Base-by-base conservation (phyloP, 768 basidiomycete species). In the Rickenella mellea region DNA sequence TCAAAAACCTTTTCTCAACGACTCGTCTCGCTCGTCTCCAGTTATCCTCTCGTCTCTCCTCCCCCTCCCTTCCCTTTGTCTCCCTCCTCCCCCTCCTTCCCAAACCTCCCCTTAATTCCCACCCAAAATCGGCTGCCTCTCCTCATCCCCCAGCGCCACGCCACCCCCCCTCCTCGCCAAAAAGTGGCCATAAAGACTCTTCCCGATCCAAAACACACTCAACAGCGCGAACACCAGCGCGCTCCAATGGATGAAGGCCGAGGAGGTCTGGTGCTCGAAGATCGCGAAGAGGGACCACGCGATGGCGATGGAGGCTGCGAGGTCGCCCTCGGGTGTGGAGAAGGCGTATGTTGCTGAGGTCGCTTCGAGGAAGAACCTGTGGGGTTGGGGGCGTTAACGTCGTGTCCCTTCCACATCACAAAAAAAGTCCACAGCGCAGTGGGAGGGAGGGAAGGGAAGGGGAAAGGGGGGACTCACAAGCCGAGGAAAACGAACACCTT, bases 331-430 rank as follows among this genome's bases (percentile, higher is more conserved):
- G 2, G 76, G 65, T 10, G 81, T 79, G 17, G 87, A 84, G 73
- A 94, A 94, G 27, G 93, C 88, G 60, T 99, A 99, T 2, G 89
- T 84, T n/a, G 80, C 87, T 5, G 89, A 81, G 10, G 90, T 93
- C 10, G 78, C 80, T 61, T 93, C 89, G 48, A 93, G 80, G 80
- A 93, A 93, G 69, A 94, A 80, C 46, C 83, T 85, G 45, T 26
- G 33, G 29, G 29, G 39, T n/a, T n/a, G n/a, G n/a, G n/a, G n/a
- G n/a, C n/a, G n/a, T n/a, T n/a, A n/a, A n/a, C n/a, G n/a, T n/a
- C n/a, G n/a, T n/a, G n/a, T n/a, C n/a, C n/a, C n/a, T n/a, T n/a
- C n/a, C n/a, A n/a, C n/a, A n/a, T n/a, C n/a, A n/a, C n/a, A n/a
- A n/a, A n/a, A n/a, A 40, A 39, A 44, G 20, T 24, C 28, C 27